Base-by-base conservation (phyloP, 1,284 basidiomycete genomes). In the Puccinia polysora region DNA sequence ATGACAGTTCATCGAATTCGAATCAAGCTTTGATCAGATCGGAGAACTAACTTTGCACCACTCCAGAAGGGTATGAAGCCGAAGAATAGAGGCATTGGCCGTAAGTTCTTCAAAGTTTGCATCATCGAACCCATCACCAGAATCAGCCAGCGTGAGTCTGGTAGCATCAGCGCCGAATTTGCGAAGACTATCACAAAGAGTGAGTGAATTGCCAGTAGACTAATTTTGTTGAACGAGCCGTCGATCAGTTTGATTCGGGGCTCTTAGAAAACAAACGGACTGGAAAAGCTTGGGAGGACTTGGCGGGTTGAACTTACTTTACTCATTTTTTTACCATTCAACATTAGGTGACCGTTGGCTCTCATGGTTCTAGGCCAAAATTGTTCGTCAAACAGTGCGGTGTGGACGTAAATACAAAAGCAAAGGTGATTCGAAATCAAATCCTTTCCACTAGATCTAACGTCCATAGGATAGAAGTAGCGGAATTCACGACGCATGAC, bases 261-360 rank as follows among this genome's bases (percentile, higher is more conserved):
- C 30, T 62, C 59, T 25, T 25, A 23, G 12, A 8, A 20, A 25
- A 30, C 25, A 3, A 65, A 43, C 8, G 28, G 18, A 12, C 25
- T 8, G 15, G 43, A 58, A 23, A 34, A 43, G 10, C 15, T 18
- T 30, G 32, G 45, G 53, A 43, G 18, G 50, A 36, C 18, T 28
- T 2, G 32, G 43, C 5, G 30, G 49, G 40, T 8, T 14, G 18
- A 43, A 30, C 38, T 38, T 49, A 70, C 67, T 60, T 70, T 70
- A 73, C 87, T 88, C 96, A 99, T 98, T 84, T 98, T 99, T 84
- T 94, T 89, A 43, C 95, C 95, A 81, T 99, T 98, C 80, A 99
- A 82, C 89, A 95, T 90, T 82, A 98, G 82, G 80, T 98, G 96
- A 0, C 96, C 96, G 80, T 99, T 99, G 72, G 89, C 88, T 34